Percentiles rank a stretch among this genome's conserved stretches.
Evolutionary conservation across 345 rosid genomes (phyloP).

Genomic region (Dimocarpus longan): DNA sequence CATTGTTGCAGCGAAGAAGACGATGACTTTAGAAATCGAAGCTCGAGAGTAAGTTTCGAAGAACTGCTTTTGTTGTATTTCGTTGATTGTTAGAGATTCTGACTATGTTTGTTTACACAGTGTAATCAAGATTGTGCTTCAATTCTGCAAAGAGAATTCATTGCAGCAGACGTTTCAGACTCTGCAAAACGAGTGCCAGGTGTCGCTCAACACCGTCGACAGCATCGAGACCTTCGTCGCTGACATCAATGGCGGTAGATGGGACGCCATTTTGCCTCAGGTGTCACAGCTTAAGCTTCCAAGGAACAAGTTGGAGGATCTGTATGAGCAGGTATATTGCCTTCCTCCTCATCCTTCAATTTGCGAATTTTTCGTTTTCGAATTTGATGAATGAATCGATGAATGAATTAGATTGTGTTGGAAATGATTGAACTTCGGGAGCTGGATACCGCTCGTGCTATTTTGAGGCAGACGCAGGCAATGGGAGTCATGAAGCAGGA

Average conservation of each 20-base stretch:
- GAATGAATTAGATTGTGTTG: slow-evolving; percentile 64
- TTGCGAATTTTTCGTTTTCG: too few relatives aligned
- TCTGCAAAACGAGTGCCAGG: slow-evolving; percentile 93
- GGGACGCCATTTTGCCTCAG: slow-evolving; percentile 95
- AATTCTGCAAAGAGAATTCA: slow-evolving; percentile 97
- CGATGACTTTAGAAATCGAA: slow-evolving; percentile 95
- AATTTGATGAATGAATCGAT: too few relatives aligned
- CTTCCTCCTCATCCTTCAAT: neutral
- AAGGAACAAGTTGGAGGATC: slow-evolving; percentile 83
- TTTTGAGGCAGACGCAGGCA: slow-evolving; percentile 94
- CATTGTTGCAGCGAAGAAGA: slow-evolving; percentile 30
- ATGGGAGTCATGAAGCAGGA: slow-evolving; percentile 99
- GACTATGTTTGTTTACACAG: slow-evolving; percentile 37
- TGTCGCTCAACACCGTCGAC: slow-evolving; percentile 89
- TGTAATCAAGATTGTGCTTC: slow-evolving; percentile 94
- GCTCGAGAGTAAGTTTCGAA: slow-evolving; percentile 80
- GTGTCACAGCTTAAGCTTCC: slow-evolving; percentile 95
- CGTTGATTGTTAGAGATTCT: neutral
- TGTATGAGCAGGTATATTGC: slow-evolving; percentile 78
- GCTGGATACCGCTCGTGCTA: slow-evolving; percentile 92
- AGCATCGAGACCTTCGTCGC: slow-evolving; percentile 92
- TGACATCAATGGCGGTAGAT: slow-evolving; percentile 85
- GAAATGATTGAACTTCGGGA: slow-evolving; percentile 99
- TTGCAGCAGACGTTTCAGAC: slow-evolving; percentile 94
- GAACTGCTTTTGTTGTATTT: neutral